Base-by-base conservation (phyloP, 805 yeast genomes). In the Candida succiphila region DNA sequence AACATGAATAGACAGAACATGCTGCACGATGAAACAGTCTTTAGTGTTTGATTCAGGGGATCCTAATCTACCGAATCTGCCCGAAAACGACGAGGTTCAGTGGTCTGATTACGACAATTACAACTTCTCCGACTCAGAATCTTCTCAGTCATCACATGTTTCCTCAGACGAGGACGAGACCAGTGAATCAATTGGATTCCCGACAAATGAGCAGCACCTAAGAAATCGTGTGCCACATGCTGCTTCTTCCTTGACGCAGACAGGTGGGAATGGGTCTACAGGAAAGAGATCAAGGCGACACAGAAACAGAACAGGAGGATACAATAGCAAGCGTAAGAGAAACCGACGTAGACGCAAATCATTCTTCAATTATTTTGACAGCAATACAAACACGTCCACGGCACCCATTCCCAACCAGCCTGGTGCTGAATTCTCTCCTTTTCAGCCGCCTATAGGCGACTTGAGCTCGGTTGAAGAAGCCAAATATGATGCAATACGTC, bases 1-100 rank as follows among this genome's bases (percentile, higher is more conserved):
- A n/a, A n/a, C n/a, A n/a, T n/a, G n/a, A n/a, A n/a, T n/a, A n/a
- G n/a, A n/a, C n/a, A n/a, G n/a, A n/a, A n/a, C n/a, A n/a, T n/a
- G n/a, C n/a, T n/a, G n/a, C n/a, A n/a, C n/a, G n/a, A 30, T 30
- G 27, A 25, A 18, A 9, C 18, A 8, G 9, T n/a, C 30, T 8
- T 16, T 29, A 7, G 35, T 58, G 5, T 64, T 51, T 31, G 69
- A 64, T 42, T 63, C 69, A 1, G 60, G 51, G 6, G 69, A 64
- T 36, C 69, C 70, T 1, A 42, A 43, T 16, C 53, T 56, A 10
- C 70, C 69, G 5, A 45, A 61, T 36, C 40, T 64, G 7, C 69
- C 70, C 0, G 52, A 45, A 6, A 36, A 45, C 8, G 57, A 53
- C 31, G 45, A 51, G 15, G 17, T 50, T 2, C 36, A 42, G 12